Evolutionary conservation across 2,329 filamentous ascomycete species (phyloP).

Genomic region (Microsporum canis): DNA sequence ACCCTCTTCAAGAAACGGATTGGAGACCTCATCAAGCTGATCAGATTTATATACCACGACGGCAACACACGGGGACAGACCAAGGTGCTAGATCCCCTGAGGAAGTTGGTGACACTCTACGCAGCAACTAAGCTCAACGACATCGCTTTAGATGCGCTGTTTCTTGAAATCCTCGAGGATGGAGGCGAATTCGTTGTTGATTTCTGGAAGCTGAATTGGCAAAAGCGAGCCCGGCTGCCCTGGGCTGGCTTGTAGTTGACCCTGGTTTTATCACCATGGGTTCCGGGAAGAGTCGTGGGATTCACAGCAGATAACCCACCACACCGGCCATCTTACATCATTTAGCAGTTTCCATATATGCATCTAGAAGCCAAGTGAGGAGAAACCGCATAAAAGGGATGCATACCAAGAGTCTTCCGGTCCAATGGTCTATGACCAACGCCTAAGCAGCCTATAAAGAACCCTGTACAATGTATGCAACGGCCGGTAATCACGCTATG

Average conservation of each 20-base stretch:
- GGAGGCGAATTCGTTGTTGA: constrained; percentile 5
- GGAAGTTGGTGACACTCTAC: neutral
- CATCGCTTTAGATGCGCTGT: neutral
- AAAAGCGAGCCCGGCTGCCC: neutral
- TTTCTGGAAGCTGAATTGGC: constrained; percentile 1
- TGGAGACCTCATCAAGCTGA: neutral
- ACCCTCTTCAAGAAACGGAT: constrained; percentile 17
- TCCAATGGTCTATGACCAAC: neutral
- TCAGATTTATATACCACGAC: neutral
- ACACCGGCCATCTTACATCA: neutral
- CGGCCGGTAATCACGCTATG: neutral
- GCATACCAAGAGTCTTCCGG: neutral
- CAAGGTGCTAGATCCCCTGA: neutral
- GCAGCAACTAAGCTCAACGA: neutral
- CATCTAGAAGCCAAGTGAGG: neutral
- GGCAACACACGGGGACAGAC: neutral
- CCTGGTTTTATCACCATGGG: no score
- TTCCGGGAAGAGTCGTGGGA: no score
- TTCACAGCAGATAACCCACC: neutral
- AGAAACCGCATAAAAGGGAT: neutral
- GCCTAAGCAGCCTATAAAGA: neutral
- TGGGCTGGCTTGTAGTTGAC: neutral
- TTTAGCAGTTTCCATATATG: neutral
- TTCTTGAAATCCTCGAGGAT: neutral
- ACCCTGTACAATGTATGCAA: constrained; percentile 1